phyloP scores from a whole-genome alignment of 2,329 filamentous ascomycete species.

The Fusarium papillatum region DNA sequence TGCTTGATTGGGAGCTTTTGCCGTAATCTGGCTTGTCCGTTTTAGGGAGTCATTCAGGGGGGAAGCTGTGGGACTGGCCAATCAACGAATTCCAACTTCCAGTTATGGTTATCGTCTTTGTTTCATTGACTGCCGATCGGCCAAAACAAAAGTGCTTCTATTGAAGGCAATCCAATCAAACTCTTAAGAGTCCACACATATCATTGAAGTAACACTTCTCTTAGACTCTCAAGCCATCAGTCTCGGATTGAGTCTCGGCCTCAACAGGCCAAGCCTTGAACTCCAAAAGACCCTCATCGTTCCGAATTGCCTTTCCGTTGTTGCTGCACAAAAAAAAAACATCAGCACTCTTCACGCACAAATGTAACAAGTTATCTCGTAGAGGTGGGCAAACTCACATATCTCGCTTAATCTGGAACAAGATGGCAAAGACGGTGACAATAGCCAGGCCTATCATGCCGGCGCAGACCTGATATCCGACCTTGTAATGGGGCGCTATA shows the following conservation, averaged over 20 bases:
- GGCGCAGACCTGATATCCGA: constrained; percentile 18
- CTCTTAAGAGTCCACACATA: no score
- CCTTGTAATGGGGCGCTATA: constrained; percentile 15
- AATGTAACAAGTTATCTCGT: neutral
- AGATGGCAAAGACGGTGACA: constrained; percentile 9
- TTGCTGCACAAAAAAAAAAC: neutral
- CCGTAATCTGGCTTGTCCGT: neutral
- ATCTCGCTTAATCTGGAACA: constrained; percentile 15
- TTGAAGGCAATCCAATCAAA: neutral
- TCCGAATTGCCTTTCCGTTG: constrained; percentile 12
- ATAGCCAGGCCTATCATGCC: constrained; percentile 19
- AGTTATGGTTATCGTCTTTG: neutral
- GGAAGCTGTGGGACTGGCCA: neutral
- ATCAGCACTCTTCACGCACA: neutral
- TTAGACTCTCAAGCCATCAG: neutral
- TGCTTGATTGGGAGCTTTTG: neutral
- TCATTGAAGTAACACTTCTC: no score
- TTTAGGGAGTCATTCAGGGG: neutral
- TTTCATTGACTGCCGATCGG: neutral
- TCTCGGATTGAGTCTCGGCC: neutral
- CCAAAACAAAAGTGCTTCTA: neutral
- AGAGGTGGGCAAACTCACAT: neutral
- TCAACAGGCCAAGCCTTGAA: constrained; percentile 21
- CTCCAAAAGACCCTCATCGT: constrained; percentile 20
- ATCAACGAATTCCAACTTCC: neutral